Evolutionary conservation across 2,329 filamentous ascomycete genomes (phyloP).

Genomic region (Cucurbitaria berberidis): DNA sequence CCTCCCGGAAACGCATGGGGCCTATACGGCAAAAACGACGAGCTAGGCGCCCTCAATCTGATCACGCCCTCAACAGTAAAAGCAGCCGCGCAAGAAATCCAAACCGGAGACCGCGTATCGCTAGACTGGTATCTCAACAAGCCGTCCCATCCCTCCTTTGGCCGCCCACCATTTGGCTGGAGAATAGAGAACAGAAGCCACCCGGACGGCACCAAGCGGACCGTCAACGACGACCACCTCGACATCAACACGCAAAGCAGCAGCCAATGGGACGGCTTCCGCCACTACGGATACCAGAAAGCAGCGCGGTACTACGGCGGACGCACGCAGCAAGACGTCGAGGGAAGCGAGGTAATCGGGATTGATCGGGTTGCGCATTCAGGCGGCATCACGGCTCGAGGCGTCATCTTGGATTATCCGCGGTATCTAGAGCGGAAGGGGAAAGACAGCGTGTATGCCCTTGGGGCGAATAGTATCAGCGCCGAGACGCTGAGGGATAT

Average conservation of each 20-base stretch:
- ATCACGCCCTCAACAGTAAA: constrained; percentile 56
- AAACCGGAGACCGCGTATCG: constrained; percentile 47
- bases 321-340: constrained; percentile 48
- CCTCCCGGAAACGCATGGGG: constrained; percentile 64
- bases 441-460: constrained; percentile 23
- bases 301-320: constrained; percentile 53
- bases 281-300: constrained; percentile 53
- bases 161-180: constrained; percentile 39
- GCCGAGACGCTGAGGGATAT: constrained; percentile 39
- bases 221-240: constrained; percentile 47
- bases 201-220: constrained; percentile 37
- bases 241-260: constrained; percentile 49
- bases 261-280: constrained; percentile 50
- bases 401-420: constrained; percentile 43
- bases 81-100: constrained; percentile 55
- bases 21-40: constrained; percentile 58
- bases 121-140: constrained; percentile 53
- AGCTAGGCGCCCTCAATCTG: constrained; percentile 63
- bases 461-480: constrained; percentile 30
- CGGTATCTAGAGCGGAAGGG: constrained; percentile 32
- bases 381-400: constrained; percentile 40
- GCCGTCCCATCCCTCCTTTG: constrained; percentile 48
- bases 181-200: constrained; percentile 33
- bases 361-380: constrained; percentile 47
- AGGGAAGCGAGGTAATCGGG: constrained; percentile 47